Conservation (phyloP, 805 yeast species). For the Saccharomycopsis guyanensis region DNA sequence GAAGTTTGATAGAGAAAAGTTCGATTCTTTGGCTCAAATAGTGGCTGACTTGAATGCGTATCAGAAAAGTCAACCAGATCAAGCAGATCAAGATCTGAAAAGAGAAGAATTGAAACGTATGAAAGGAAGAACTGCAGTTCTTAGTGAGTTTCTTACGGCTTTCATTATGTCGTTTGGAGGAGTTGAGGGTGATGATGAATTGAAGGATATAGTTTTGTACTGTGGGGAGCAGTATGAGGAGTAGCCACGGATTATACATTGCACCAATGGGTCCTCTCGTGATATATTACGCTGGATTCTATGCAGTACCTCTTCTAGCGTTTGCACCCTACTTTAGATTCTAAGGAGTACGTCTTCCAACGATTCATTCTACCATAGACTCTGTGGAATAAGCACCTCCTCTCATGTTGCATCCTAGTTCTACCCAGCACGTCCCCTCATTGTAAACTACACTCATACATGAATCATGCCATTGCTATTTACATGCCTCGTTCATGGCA, state of each 20-base stretch:
- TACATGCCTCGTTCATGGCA: background rate
- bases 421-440: background rate
- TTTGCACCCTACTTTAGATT: too few species aligned
- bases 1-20: background rate
- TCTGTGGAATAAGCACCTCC: too few species aligned
- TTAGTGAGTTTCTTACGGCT: constrained; percentile 13
- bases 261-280: too few species aligned
- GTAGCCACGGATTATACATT: too few species aligned
- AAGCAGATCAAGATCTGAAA: background rate
- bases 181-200: background rate
- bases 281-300: too few species aligned
- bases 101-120: constrained; percentile 2
- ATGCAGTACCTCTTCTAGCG: too few species aligned
- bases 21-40: background rate
- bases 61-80: background rate
- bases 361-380: too few species aligned
- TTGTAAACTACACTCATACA: background rate
- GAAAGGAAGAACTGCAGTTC: constrained; percentile 11
- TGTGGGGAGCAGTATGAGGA: constrained; percentile 11
- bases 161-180: constrained; percentile 10
- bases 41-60: background rate
- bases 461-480: background rate
- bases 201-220: constrained; percentile 7
- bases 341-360: too few species aligned
- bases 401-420: too few species aligned